Percentiles rank a stretch among this genome's conserved stretches.
Evolutionary conservation across 495 filamentous ascomycete genomes (phyloP).

Genomic region (Daldinia bambusicola): DNA sequence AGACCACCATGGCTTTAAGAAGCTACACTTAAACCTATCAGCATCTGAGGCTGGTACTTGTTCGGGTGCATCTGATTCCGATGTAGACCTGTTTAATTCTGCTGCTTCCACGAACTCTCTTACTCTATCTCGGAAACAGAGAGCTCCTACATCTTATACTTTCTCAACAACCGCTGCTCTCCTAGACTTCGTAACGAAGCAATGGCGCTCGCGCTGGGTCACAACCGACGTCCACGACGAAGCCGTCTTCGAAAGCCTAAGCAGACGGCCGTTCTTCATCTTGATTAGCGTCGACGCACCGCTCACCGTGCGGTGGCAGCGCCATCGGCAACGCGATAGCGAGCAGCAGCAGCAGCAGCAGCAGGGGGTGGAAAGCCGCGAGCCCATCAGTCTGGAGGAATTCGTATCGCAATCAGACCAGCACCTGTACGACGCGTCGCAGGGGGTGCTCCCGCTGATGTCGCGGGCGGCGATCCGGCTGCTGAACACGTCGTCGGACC

Average conservation of each 20-base stretch:
- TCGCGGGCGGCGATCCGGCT: constrained; percentile 83
- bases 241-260: constrained; percentile 72
- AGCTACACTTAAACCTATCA: constrained; percentile 56
- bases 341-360: constrained; percentile 4
- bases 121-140: constrained; percentile 47
- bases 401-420: constrained; percentile 82
- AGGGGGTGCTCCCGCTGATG: constrained; percentile 76
- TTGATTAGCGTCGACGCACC: constrained; percentile 93
- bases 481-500: constrained; percentile 80
- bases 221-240: constrained; percentile 82
- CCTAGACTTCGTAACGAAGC: constrained; percentile 83
- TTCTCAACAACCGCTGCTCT: constrained; percentile 72
- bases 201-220: constrained; percentile 85
- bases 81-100: constrained; percentile 45
- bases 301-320: constrained; percentile 80
- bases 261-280: constrained; percentile 88
- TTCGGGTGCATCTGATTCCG: constrained; percentile 34
- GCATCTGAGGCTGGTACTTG: not conserved
- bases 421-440: constrained; percentile 74
- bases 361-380: constrained; percentile 62
- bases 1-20: constrained; percentile 77
- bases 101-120: constrained; percentile 12
- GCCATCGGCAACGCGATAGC: constrained; percentile 59
- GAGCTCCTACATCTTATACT: constrained; percentile 41
- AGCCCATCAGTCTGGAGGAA: constrained; percentile 70